These are phyloP conservation scores for Corinectria fuckeliana DNA, from an alignment of 2,329 filamentous ascomycete species.

Conservation along the genomic window DNA sequence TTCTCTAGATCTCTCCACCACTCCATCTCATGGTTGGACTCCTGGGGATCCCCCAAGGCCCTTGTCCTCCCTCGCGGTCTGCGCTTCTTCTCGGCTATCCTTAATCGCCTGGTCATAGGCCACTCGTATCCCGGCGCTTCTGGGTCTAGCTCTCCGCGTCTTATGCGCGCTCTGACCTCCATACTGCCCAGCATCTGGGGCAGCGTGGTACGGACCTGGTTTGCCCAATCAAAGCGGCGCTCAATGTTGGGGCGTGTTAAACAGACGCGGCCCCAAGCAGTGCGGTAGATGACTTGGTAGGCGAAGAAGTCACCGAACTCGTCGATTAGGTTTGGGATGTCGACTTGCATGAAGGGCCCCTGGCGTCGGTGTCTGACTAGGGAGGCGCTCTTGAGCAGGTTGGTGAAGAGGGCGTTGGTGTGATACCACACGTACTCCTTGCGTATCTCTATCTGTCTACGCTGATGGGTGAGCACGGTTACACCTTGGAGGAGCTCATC, in stretches of 20 bases:
- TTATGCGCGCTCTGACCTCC: constrained; percentile 16
- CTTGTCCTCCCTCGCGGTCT: constrained; percentile 29
- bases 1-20: constrained; percentile 42
- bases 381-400: constrained; percentile 38
- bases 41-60: constrained; percentile 30
- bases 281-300: constrained; percentile 41
- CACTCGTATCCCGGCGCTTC: too few species aligned
- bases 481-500: constrained; percentile 43
- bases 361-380: constrained; percentile 29
- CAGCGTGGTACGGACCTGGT: constrained; percentile 33
- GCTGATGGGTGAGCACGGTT: constrained; percentile 30
- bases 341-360: constrained; percentile 23
- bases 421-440: constrained; percentile 44
- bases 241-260: constrained; percentile 33
- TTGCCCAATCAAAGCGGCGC: constrained; percentile 32
- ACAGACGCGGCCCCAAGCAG: constrained; percentile 39
- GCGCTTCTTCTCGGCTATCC: constrained; percentile 34
- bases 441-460: constrained; percentile 37
- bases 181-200: constrained; percentile 34
- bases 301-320: constrained; percentile 46
- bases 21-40: constrained; percentile 10
- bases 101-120: constrained; percentile 32
- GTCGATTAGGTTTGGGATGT: constrained; percentile 42
- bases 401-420: constrained; percentile 38
- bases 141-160: constrained; percentile 27